Evolutionary conservation across 169 alveolate genomes (phyloP).

Genomic region (Besnoitia besnoiti): DNA sequence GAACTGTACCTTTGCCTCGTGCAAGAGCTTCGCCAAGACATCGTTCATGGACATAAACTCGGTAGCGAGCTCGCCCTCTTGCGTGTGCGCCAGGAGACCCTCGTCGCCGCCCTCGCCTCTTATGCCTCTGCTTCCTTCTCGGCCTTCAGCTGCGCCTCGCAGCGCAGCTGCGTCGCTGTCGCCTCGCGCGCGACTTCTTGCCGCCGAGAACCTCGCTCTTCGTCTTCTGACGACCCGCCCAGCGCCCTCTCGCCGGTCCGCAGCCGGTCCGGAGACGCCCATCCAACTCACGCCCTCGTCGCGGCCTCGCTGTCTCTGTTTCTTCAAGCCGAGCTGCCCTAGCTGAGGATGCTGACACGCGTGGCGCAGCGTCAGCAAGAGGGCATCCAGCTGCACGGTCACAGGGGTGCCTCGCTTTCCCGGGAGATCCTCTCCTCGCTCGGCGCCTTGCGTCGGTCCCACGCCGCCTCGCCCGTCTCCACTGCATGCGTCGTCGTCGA

Average conservation of each 20-base stretch:
- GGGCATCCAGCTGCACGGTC: conserved; percentile 62
- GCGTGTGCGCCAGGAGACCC: background rate
- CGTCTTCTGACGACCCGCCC: background rate
- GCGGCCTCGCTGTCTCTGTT: background rate
- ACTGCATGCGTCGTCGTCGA: no score
- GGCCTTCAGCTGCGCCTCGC: background rate
- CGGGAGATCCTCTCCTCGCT: background rate
- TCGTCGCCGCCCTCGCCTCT: background rate
- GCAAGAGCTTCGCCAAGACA: conserved; percentile 52
- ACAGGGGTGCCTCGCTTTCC: background rate
- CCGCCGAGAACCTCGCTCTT: background rate
- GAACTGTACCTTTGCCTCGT: conserved; percentile 60
- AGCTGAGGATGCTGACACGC: conserved; percentile 78
- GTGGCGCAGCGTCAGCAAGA: conserved; percentile 71
- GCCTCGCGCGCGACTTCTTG: background rate
- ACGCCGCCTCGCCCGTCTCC: no score
- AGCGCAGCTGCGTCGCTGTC: background rate
- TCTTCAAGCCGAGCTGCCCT: conserved; percentile 70
- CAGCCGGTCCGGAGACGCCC: background rate
- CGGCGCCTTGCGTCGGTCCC: background rate
- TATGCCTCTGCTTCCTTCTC: background rate
- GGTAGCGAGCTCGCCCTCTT: background rate
- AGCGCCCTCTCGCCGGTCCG: background rate
- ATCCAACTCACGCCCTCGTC: background rate
- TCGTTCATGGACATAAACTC: conserved; percentile 65